These are phyloP conservation scores for Austroboletus niveus DNA, from an alignment of 1,284 basidiomycete genomes.

Conservation along the genomic window DNA sequence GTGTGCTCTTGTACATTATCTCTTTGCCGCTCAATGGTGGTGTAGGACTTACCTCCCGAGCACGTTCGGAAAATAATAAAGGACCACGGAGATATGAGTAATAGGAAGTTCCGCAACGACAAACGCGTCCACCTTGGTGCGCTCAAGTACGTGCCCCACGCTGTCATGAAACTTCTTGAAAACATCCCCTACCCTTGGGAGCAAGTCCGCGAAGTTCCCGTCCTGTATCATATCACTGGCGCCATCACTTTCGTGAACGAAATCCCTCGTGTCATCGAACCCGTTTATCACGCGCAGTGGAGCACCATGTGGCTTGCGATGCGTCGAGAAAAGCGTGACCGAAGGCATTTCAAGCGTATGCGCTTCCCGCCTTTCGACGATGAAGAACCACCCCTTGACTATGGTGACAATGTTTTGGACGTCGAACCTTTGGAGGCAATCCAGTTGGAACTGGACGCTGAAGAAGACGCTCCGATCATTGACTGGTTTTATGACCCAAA, in stretches of 20 bases:
- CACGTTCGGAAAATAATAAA: conserved; percentile 98
- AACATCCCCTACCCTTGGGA: conserved; percentile 99
- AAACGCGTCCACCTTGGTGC: conserved; percentile 98
- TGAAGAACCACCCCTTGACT: conserved; percentile 97
- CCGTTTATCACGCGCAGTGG: conserved; percentile 99
- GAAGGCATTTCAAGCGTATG: conserved; percentile 99
- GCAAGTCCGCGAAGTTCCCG: conserved; percentile 96
- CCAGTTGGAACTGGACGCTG: conserved; percentile 92
- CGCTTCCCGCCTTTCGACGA: conserved; percentile 99
- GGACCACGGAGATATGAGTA: conserved; percentile 97
- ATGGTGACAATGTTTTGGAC: conserved; percentile 97
- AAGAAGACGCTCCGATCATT: conserved; percentile 92
- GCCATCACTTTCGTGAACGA: conserved; percentile 99
- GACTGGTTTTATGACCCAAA: conserved; percentile 99
- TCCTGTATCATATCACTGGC: conserved; percentile 98
- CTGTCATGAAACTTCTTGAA: conserved; percentile 98
- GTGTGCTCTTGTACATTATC: conserved; percentile 24
- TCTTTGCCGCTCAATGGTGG: conserved; percentile 4
- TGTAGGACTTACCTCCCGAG: conserved; percentile 83
- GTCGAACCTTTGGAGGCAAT: conserved; percentile 98
- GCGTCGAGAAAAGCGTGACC: conserved; percentile 98
- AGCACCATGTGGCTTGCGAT: conserved; percentile 99
- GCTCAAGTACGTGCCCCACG: conserved; percentile 98
- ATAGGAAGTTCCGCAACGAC: conserved; percentile 95
- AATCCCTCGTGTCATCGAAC: conserved; percentile 94